Base-by-base conservation (phyloP, 1,139 yeast species). In the Saccharomyces hybrid region DNA sequence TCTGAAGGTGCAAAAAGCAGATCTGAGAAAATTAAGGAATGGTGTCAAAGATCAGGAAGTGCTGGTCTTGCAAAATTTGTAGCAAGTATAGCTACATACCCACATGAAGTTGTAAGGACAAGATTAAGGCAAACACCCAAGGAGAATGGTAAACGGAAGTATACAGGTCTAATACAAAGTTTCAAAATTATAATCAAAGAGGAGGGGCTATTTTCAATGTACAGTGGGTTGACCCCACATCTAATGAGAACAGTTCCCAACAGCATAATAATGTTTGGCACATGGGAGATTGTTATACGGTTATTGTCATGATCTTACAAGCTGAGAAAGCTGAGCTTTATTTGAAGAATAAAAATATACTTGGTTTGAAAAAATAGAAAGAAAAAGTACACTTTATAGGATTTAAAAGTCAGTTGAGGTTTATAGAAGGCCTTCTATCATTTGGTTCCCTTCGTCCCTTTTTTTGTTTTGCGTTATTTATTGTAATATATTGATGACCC, bases 151-250 rank as follows among this genome's bases (percentile, higher is more conserved):
- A 79, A 78, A 63, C 87, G 88, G 16, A 93, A 91, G 69, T 95
- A 95, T 69, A 86, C 90, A 0, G 99, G 99, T 0, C 76, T 95
- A 53, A 68, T 91, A 12, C 96, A 90, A 70, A 88, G 96, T 64
- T 91, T 95, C 76, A 82, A 77, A 64, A 75, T 90, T 47, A 83
- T 95, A 16, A 74, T 88, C 21, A 88, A 85, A 65, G 97, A 93
- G 68, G 99, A 95, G 73, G 99, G 99, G 0, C 72, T 93, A 54
- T 84, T 80, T 3, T 87, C 96, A 47, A 87, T 95, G 91, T 95
- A 95, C 68, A 96, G 99, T 57, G 99, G 99, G 0, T 77, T 95
- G 67, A 93, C 99, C 1, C 98, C 99, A 2, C 99, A 95, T 73
- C 76, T 95, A 64, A 79, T 95, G 73, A 81, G 99, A 72, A 95